Conservation (phyloP, 805 yeast species). For the Wickerhamiella musiphila region DNA sequence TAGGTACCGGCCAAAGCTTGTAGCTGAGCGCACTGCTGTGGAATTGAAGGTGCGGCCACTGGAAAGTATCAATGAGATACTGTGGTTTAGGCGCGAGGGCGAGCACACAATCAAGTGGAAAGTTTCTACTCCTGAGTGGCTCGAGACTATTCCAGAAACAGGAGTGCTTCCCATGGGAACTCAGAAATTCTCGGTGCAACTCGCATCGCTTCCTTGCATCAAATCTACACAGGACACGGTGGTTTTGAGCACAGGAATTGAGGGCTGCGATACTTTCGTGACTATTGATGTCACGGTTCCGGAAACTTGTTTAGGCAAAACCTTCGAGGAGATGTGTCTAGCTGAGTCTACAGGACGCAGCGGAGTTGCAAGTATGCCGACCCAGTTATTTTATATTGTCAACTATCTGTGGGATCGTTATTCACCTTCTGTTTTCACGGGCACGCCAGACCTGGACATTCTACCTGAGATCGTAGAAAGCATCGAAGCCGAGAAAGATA, state of each 20-base stretch:
- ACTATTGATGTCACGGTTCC: slow-evolving; percentile 14
- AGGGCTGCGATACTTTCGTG: slow-evolving; percentile 8
- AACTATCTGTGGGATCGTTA: slow-evolving; percentile 20
- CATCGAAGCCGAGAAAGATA: slow-evolving; percentile 20
- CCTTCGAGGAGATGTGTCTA: slow-evolving; percentile 13
- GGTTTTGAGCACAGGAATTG: too few species aligned
- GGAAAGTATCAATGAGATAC: slow-evolving; percentile 3
- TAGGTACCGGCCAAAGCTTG: slow-evolving; percentile 25
- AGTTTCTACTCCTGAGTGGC: neutral
- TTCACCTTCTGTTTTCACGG: slow-evolving; percentile 14
- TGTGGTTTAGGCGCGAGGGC: neutral
- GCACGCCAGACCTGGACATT: slow-evolving; percentile 11
- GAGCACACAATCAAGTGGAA: slow-evolving; percentile 4
- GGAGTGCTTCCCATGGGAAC: slow-evolving; percentile 3
- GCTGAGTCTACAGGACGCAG: too few species aligned
- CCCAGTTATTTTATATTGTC: slow-evolving; percentile 21
- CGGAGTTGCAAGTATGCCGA: slow-evolving; percentile 17
- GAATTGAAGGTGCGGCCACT: slow-evolving; percentile 16
- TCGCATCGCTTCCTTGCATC: too few species aligned
- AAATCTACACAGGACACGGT: too few species aligned
- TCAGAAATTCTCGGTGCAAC: too few species aligned
- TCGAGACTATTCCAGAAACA: slow-evolving; percentile 3
- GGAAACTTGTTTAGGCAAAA: slow-evolving; percentile 21
- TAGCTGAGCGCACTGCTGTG: slow-evolving; percentile 24
- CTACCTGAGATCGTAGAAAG: slow-evolving; percentile 19